phyloP scores from a whole-genome alignment of 1,139 yeast species.

The Protomyces inundatus region DNA sequence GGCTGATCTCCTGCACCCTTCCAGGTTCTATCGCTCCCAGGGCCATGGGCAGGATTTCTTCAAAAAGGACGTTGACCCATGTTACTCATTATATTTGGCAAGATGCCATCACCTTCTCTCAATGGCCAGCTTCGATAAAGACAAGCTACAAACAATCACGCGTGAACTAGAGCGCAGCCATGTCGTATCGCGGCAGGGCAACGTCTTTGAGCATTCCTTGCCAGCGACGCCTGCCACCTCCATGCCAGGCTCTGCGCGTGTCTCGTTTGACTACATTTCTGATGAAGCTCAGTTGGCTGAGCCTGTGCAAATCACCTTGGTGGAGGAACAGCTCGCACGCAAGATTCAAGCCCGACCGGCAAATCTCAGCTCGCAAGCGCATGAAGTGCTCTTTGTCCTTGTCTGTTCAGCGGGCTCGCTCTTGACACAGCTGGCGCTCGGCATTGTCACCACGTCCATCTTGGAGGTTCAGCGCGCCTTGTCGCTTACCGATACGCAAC shows the following conservation, averaged over 20 bases:
- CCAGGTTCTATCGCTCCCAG: too few relatives aligned
- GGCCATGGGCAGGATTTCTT: too few relatives aligned
- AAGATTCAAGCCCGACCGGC: not conserved
- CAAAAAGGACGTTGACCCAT: too few relatives aligned
- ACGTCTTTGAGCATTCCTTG: not conserved
- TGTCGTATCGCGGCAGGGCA: not conserved
- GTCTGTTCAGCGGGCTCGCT: slow-evolving; percentile 8
- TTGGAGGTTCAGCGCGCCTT: slow-evolving; percentile 1
- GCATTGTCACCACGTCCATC: slow-evolving; percentile 2
- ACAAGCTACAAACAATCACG: not conserved
- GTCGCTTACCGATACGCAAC: not conserved
- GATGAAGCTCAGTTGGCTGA: not conserved
- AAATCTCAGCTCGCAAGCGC: not conserved
- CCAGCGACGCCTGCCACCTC: not conserved
- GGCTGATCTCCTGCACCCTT: too few relatives aligned
- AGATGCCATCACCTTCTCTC: too few relatives aligned
- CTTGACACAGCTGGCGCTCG: slow-evolving; percentile 4
- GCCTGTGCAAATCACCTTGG: not conserved
- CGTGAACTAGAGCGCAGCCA: not conserved
- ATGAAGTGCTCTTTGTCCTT: slow-evolving; percentile 15
- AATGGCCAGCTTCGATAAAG: not conserved
- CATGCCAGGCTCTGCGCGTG: not conserved
- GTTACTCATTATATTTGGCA: too few relatives aligned
- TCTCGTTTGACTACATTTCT: not conserved
- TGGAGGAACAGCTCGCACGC: not conserved